phyloP scores from a whole-genome alignment of 1,284 basidiomycete genomes.

The Moesziomyces antarcticus region DNA sequence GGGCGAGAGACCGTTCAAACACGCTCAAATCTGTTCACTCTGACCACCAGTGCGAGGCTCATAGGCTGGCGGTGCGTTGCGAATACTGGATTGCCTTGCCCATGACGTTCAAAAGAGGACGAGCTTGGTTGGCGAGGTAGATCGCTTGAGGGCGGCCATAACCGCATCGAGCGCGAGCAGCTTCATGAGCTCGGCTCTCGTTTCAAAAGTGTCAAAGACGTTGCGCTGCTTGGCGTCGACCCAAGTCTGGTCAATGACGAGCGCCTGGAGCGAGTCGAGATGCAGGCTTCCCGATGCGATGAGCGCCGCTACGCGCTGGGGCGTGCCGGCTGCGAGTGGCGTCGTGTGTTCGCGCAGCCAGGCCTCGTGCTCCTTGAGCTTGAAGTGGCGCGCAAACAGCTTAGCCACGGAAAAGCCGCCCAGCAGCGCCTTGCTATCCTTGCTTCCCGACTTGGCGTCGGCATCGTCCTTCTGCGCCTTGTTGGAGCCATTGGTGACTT shows the following conservation, averaged over 20 bases:
- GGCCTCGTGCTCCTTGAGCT: slow-evolving; percentile 58
- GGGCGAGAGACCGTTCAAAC: too few species aligned
- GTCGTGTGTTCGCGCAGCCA: slow-evolving; percentile 52
- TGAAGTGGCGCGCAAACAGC: slow-evolving; percentile 65
- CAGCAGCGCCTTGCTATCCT: slow-evolving; percentile 16
- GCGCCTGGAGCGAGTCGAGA: slow-evolving; percentile 43
- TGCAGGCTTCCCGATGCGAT: slow-evolving; percentile 45
- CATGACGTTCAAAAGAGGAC: slow-evolving; percentile 32
- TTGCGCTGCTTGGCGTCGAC: slow-evolving; percentile 58
- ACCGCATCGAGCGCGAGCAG: slow-evolving; percentile 42
- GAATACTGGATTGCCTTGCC: background rate
- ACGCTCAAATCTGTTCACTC: too few species aligned
- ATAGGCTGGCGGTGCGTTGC: background rate
- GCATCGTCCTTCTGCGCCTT: slow-evolving; percentile 1
- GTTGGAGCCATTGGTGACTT: slow-evolving; percentile 9
- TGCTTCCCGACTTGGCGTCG: slow-evolving; percentile 12
- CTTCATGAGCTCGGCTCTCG: slow-evolving; percentile 55
- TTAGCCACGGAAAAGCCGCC: slow-evolving; percentile 56
- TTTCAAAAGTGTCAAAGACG: slow-evolving; percentile 61
- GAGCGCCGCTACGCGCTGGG: slow-evolving; percentile 54
- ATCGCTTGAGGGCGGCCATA: slow-evolving; percentile 23
- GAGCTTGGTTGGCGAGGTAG: slow-evolving; percentile 22
- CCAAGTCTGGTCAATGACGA: slow-evolving; percentile 62
- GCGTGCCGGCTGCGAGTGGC: slow-evolving; percentile 61
- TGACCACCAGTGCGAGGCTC: background rate